These are phyloP conservation scores for Hebeloma cylindrosporum DNA, from an alignment of 768 basidiomycete species.

Conservation along the genomic window DNA sequence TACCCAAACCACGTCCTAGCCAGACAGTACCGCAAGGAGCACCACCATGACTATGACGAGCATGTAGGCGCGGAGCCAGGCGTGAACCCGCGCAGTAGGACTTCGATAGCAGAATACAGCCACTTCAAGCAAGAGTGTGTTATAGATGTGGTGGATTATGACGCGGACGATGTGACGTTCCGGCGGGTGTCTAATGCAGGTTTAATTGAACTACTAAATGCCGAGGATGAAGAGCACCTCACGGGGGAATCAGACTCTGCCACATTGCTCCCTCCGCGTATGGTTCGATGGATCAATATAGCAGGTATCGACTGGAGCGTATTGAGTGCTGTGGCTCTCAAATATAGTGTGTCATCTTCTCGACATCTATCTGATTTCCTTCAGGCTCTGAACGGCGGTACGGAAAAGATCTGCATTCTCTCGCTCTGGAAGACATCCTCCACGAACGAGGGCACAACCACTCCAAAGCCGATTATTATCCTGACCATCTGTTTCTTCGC, in stretches of 20 bases:
- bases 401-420: constrained; percentile 56
- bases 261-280: constrained; percentile 35
- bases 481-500: constrained; percentile 63
- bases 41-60: constrained; percentile 18
- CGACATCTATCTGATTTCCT: constrained; percentile 10
- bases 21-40: constrained; percentile 1
- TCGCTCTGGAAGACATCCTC: constrained; percentile 65
- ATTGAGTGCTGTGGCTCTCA: constrained; percentile 55
- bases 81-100: constrained; percentile 53
- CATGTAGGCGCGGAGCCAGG: constrained; percentile 64
- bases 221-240: constrained; percentile 13
- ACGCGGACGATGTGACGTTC: constrained; percentile 42
- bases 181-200: constrained; percentile 50
- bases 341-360: constrained; percentile 45
- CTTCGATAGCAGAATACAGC: constrained; percentile 46
- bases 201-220: constrained; percentile 45
- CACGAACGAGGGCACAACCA: constrained; percentile 51
- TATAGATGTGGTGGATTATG: constrained; percentile 64
- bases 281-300: constrained; percentile 62
- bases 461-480: constrained; percentile 48
- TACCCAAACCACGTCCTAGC: background rate
- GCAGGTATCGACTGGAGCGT: constrained; percentile 65
- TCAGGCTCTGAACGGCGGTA: constrained; percentile 11
- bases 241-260: constrained; percentile 8
- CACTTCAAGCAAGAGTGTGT: constrained; percentile 55